Evolutionary conservation across 352 stramenopile genomes (phyloP).

Genomic region (Halophytophthora batemanensis): DNA sequence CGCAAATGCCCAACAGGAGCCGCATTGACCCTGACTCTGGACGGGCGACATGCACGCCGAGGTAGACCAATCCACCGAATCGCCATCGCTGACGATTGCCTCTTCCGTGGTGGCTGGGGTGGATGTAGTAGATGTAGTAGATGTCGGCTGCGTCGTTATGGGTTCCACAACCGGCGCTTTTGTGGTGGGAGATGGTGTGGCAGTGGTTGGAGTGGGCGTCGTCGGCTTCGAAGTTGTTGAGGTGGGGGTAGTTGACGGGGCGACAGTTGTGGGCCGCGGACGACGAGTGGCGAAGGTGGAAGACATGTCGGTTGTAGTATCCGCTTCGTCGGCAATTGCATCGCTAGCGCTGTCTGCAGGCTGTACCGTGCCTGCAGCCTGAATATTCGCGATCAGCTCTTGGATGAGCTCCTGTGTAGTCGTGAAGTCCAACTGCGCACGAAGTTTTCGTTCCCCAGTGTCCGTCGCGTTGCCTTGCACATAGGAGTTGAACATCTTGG

Average conservation of each 20-base stretch:
- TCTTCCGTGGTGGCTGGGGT: slow-evolving; percentile 16
- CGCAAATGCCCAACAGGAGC: slow-evolving; percentile 97
- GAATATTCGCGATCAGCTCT: slow-evolving; percentile 15
- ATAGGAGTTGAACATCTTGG: slow-evolving; percentile 37
- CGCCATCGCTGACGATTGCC: slow-evolving; percentile 1
- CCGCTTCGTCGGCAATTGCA: slow-evolving; percentile 4
- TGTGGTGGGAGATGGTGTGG: background rate
- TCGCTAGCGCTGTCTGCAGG: slow-evolving; percentile 8
- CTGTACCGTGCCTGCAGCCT: slow-evolving; percentile 21
- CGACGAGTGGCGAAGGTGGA: background rate
- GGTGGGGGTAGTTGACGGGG: slow-evolving; percentile 2
- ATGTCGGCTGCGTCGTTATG: slow-evolving; percentile 6
- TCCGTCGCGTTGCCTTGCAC: slow-evolving; percentile 16
- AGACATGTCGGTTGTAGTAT: slow-evolving; percentile 4
- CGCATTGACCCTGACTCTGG: slow-evolving; percentile 96
- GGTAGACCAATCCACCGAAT: slow-evolving; percentile 35
- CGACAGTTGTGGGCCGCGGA: slow-evolving; percentile 2
- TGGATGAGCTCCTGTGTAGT: slow-evolving; percentile 26
- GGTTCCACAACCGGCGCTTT: slow-evolving; percentile 22
- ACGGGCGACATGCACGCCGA: slow-evolving; percentile 47
- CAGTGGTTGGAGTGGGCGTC: slow-evolving; percentile 7
- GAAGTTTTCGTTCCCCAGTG: slow-evolving; percentile 13
- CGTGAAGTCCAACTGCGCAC: slow-evolving; percentile 16
- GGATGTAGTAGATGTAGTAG: slow-evolving; percentile 1
- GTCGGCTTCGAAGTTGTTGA: slow-evolving; percentile 6